Evolutionary conservation across 495 filamentous ascomycete genomes (phyloP).

Genomic region (Penicilliopsis zonata): DNA sequence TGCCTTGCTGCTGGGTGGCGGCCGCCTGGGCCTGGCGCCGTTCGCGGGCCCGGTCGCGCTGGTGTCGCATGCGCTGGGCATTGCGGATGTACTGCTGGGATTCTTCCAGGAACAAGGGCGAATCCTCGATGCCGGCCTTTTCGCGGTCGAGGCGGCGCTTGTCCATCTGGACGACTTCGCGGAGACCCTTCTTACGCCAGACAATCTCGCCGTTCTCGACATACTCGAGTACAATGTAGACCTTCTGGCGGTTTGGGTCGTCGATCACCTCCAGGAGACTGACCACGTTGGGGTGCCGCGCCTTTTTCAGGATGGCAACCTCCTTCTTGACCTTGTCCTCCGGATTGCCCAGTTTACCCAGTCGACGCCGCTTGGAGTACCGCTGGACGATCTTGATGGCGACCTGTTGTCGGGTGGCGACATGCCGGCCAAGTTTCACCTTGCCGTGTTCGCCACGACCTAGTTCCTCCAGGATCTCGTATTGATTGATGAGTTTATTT

Average conservation of each 20-base stretch:
- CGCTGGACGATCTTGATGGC: constrained; percentile 98
- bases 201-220: constrained; percentile 87
- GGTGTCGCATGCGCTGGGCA: constrained; percentile 40
- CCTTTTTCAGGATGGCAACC: constrained; percentile 97
- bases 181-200: constrained; percentile 77
- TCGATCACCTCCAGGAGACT: constrained; percentile 95
- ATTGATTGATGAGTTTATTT: constrained; percentile 92
- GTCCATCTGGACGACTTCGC: constrained; percentile 71
- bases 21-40: constrained; percentile 39
- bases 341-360: constrained; percentile 65
- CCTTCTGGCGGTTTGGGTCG: constrained; percentile 88
- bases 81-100: constrained; percentile 49
- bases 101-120: constrained; percentile 40
- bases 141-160: constrained; percentile 66
- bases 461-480: constrained; percentile 91
- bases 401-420: constrained; percentile 65
- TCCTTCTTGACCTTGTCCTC: constrained; percentile 94
- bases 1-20: constrained; percentile 27
- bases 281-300: constrained; percentile 89
- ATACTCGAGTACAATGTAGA: constrained; percentile 93
- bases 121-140: constrained; percentile 43
- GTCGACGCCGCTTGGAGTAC: constrained; percentile 80
- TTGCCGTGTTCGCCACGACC: constrained; percentile 94
- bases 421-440: constrained; percentile 82
- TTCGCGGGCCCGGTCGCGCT: constrained; percentile 45